Evolutionary conservation across 345 rosid species (phyloP), one percentile per base, ranked within the genome.

Genomic region (Noccaea bulbosa): DNA sequence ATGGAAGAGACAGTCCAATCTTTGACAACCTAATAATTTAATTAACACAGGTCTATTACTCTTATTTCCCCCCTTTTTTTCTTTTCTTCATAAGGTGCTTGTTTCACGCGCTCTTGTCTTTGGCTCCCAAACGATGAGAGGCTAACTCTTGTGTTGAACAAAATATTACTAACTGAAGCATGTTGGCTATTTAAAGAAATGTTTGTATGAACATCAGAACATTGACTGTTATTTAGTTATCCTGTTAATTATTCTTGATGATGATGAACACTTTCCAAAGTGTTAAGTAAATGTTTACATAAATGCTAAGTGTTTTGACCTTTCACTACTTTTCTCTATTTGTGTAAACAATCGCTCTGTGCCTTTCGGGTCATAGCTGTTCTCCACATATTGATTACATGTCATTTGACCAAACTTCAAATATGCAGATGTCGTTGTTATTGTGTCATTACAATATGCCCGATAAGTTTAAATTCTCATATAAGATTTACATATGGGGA

Each of bases 71-170:
- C 14, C 16, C 2, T 35, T 51, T 67, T 32, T 67, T 67, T 44
- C 1, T 20, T 20, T 20, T 20, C 2, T 43, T 8, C 74, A 46
- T 62, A 75, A 75, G 70, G 65, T 75, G 78, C 58, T 75, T 54
- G 44, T 38, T 44, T 75, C 78, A 75, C 78, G 74, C 69, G 78
- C 69, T 12, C n/a, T 68, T 68, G 74, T 75, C 70, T 62, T 30
- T 51, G 35, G 16, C 43, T 74, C 15, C 15, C 62, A 51, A 53
- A 45, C 44, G 11, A 60, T 35, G 48, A 67, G 62, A 74, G 43
- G 16, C 17, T 37, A 51, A 14, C 49, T 74, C 43, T 43, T 66
- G 43, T 24, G 27, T 12, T 8, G 44, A 67, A 24, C 34, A 10
- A 6, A 49, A 60, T 16, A 8, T 35, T 61, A 32, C 49, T 55